Conservation (phyloP, 1,284 basidiomycete species). For the Trichosporon coremiiforme region DNA sequence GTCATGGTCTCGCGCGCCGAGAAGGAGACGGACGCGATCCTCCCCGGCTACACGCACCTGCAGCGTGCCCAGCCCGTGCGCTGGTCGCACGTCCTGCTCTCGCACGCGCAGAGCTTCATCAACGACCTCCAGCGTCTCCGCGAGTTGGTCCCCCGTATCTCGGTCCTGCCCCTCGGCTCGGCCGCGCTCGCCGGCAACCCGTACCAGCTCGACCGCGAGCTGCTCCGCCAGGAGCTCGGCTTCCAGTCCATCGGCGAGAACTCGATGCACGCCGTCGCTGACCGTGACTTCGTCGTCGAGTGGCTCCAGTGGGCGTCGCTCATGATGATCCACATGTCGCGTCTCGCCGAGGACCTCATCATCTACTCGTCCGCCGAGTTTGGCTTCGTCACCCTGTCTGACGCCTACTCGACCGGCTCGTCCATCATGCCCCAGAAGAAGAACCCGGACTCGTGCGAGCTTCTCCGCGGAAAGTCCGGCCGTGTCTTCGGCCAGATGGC, state of each 20-base stretch:
- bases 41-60: constrained; percentile 96
- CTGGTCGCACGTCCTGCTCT: constrained; percentile 95
- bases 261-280: constrained; percentile 91
- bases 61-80: constrained; percentile 97
- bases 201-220: constrained; percentile 86
- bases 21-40: constrained; percentile 83
- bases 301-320: constrained; percentile 96
- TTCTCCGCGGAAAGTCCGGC: constrained; percentile 92
- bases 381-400: constrained; percentile 88
- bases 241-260: constrained; percentile 85
- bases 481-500: constrained; percentile 95
- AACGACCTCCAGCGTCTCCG: constrained; percentile 84
- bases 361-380: constrained; percentile 97
- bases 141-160: constrained; percentile 79
- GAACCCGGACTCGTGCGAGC: constrained; percentile 94
- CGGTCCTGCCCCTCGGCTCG: constrained; percentile 87
- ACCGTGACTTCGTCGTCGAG: constrained; percentile 96
- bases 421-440: constrained; percentile 99
- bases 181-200: constrained; percentile 96
- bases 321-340: constrained; percentile 88
- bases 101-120: constrained; percentile 89
- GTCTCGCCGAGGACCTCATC: constrained; percentile 94
- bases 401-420: constrained; percentile 98
- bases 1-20: constrained; percentile 90
- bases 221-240: constrained; percentile 79